A percentile compares a stretch with the other conserved stretches of the same genome.
Evolutionary conservation across 1,284 basidiomycete species (phyloP).

Genomic region (Ustilago vetiveriae): DNA sequence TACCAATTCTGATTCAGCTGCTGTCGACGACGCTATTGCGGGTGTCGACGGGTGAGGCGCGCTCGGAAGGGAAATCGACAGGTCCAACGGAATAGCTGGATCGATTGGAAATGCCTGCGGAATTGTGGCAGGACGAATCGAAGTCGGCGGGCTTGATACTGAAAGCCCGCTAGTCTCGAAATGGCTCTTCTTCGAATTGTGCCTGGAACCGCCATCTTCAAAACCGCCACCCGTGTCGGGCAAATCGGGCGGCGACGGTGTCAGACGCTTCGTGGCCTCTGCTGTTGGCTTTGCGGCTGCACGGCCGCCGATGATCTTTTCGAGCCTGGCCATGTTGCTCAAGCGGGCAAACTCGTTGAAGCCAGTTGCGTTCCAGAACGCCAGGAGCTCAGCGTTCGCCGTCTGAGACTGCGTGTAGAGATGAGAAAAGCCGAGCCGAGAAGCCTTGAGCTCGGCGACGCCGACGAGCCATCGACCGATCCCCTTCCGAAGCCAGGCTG

Average conservation of each 20-base stretch:
- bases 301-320: slow-evolving; percentile 12
- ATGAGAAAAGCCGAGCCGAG: slow-evolving; percentile 37
- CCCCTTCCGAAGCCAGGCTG: slow-evolving; percentile 28
- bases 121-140: not conserved
- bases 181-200: not conserved
- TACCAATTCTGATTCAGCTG: not conserved
- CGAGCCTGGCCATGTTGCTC: slow-evolving; percentile 26
- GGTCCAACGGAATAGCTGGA: slow-evolving; percentile 18
- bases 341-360: slow-evolving; percentile 34
- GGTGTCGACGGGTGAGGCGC: not conserved
- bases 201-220: not conserved
- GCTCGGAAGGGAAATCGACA: not conserved
- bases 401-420: slow-evolving; percentile 35
- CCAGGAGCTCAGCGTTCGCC: slow-evolving; percentile 9
- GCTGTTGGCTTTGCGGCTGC: not conserved
- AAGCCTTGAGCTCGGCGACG: slow-evolving; percentile 36
- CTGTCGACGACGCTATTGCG: not conserved
- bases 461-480: slow-evolving; percentile 44
- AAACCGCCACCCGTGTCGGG: not conserved
- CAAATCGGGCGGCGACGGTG: slow-evolving; percentile 3
- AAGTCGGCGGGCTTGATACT: not conserved
- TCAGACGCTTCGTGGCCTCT: slow-evolving; percentile 8
- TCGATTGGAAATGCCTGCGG: slow-evolving; percentile 8
- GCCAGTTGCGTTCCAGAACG: slow-evolving; percentile 26
- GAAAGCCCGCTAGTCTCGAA: not conserved